These are phyloP conservation scores for Russula olivacea DNA, from an alignment of 768 basidiomycete genomes.

Conservation along the genomic window DNA sequence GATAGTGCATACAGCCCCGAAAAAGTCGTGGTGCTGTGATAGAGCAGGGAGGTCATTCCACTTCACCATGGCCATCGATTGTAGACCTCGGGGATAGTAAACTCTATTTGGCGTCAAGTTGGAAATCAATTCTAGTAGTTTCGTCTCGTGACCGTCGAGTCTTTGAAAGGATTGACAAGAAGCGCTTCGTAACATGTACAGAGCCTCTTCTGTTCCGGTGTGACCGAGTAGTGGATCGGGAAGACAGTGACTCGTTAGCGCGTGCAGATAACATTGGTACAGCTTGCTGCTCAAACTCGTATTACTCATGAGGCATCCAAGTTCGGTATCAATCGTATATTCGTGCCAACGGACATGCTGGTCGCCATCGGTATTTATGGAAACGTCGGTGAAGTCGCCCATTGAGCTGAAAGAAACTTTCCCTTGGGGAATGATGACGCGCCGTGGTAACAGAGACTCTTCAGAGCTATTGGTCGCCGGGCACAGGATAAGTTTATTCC, in stretches of 20 bases:
- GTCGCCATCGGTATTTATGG: neutral
- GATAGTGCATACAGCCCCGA: neutral
- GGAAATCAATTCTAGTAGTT: constrained; percentile 4
- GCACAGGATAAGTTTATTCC: constrained; percentile 28
- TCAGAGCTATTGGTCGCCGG: neutral
- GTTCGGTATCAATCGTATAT: constrained; percentile 31
- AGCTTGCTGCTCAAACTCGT: constrained; percentile 31
- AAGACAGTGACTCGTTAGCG: constrained; percentile 39
- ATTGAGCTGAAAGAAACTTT: neutral
- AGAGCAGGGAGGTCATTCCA: constrained; percentile 14
- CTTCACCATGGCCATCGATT: constrained; percentile 1
- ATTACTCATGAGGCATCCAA: constrained; percentile 31
- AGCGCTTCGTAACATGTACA: constrained; percentile 37
- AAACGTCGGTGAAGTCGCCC: constrained; percentile 7
- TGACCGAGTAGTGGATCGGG: constrained; percentile 41
- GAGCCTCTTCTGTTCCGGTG: constrained; percentile 42
- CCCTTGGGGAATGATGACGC: constrained; percentile 15
- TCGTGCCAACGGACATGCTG: constrained; percentile 27
- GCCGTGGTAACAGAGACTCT: neutral
- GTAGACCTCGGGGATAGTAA: constrained; percentile 7
- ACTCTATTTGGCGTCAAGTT: constrained; percentile 1
- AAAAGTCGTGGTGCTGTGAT: constrained; percentile 12
- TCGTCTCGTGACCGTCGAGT: constrained; percentile 20
- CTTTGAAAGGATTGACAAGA: constrained; percentile 38
- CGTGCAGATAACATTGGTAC: constrained; percentile 41